Conservation (phyloP, 768 basidiomycete species). For the Tremella fuciformis region DNA sequence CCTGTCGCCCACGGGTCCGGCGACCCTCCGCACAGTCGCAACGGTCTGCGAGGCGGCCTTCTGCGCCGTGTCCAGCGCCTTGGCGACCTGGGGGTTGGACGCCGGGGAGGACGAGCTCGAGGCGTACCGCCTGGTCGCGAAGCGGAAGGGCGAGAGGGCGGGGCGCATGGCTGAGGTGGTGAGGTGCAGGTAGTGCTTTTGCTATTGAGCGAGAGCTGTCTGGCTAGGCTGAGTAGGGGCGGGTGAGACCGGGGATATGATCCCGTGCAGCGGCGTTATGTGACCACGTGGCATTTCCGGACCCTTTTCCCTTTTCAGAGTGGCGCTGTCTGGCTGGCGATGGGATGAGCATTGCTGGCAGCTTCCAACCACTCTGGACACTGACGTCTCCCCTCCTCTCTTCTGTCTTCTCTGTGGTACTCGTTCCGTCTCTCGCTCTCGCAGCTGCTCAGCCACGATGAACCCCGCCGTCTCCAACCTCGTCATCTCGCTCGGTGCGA, state of each 20-base stretch:
- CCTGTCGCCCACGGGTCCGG: conserved; percentile 50
- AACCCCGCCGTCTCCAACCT: conserved; percentile 64
- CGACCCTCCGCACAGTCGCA: conserved; percentile 44
- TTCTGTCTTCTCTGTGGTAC: conserved; percentile 2
- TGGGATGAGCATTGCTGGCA: conserved; percentile 2
- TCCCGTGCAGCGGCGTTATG: not conserved
- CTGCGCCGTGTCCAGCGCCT: conserved; percentile 43
- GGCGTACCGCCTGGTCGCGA: conserved; percentile 35
- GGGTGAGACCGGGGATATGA: conserved; percentile 1
- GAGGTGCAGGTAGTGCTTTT: too few relatives aligned
- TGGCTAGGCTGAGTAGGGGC: not conserved
- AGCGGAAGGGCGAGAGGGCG: conserved; percentile 27
- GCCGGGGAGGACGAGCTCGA: conserved; percentile 27
- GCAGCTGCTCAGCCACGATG: conserved; percentile 23
- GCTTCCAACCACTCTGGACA: conserved; percentile 14
- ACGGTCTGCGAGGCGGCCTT: conserved; percentile 40
- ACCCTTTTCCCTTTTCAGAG: conserved; percentile 5
- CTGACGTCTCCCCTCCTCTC: conserved; percentile 13
- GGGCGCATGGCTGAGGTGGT: conserved; percentile 13
- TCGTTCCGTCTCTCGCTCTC: conserved; percentile 2
- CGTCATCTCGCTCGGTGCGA: conserved; percentile 82
- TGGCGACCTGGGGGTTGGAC: conserved; percentile 47
- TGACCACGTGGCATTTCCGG: conserved; percentile 8
- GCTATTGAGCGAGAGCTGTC: too few relatives aligned
- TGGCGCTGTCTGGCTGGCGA: conserved; percentile 3